phyloP scores from a whole-genome alignment of 371 early-diverging fungal genomes.

The Globomyces sp. region DNA sequence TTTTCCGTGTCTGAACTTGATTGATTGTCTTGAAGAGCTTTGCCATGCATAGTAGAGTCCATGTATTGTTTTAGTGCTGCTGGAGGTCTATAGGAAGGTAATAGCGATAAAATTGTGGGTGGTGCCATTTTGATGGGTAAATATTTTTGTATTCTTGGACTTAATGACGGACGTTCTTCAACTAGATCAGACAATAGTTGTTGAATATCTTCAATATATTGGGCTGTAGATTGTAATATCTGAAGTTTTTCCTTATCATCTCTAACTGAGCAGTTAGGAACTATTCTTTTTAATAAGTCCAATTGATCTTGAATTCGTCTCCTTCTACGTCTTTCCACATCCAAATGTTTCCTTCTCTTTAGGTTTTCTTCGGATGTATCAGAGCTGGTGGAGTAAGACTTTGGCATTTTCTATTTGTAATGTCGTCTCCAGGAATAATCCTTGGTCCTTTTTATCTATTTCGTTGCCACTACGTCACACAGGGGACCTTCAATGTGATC shows the following conservation, averaged over 20 bases:
- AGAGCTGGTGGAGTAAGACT: too few relatives aligned
- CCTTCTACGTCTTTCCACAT: constrained; percentile 2
- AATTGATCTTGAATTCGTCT: constrained; percentile 3
- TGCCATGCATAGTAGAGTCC: too few relatives aligned
- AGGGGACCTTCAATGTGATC: too few relatives aligned
- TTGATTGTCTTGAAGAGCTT: too few relatives aligned
- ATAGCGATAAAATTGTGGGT: background rate
- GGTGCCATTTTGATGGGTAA: background rate
- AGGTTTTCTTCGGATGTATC: too few relatives aligned
- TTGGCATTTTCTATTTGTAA: too few relatives aligned
- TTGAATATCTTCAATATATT: constrained; percentile 11
- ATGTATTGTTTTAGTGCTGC: too few relatives aligned
- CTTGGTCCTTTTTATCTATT: too few relatives aligned
- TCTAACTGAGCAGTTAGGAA: background rate
- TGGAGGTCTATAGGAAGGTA: constrained; percentile 14
- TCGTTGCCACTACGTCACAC: too few relatives aligned
- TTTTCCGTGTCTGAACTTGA: too few relatives aligned
- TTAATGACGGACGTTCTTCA: background rate
- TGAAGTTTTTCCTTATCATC: constrained; percentile 7
- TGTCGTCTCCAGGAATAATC: too few relatives aligned
- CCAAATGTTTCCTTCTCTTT: background rate
- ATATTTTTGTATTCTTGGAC: background rate
- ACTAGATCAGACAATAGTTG: background rate
- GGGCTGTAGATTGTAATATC: constrained; percentile 4
- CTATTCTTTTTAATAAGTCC: background rate